Base-by-base conservation (phyloP, 192 early-diverging fungal species). In the Coemansia sp. region DNA sequence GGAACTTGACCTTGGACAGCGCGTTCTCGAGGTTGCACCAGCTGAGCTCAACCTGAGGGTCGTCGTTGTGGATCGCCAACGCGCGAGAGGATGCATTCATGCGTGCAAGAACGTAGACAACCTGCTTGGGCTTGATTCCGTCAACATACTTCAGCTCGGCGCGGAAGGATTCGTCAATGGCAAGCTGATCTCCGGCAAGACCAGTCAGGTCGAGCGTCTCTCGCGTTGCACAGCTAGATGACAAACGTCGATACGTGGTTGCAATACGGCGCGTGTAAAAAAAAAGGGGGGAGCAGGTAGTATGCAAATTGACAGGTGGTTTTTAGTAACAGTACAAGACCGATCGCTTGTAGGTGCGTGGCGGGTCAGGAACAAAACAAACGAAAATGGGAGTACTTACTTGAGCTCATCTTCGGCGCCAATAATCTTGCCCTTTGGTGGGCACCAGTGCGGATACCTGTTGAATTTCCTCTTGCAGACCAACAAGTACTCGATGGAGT, bases 101-200 rank as follows among this genome's bases (percentile, higher is more conserved):
- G 40, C 87, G 91, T n/a, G 91, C 93, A 56, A 95, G 72, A 65
- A 88, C 89, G 64, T 90, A 94, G 51, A 89, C 85, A 18, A 90
- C 90, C 67, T 88, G 82, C 80, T 95, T 95, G 33, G 92, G 92
- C 86, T 84, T 85, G 49, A 87, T 89, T 29, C 89, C 90, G 29
- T 90, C 89, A 20, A 94, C 83, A 73, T 94, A 94, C 82, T 89
- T 89, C 68, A 93, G 82, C 75, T 92, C 89, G 22, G 85, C 86
- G 38, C 85, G 85, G 76, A 93, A 94, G 7, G 77, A 81, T 48
- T 90, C 88, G 69, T 91, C 89, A 38, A 89, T 77, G 25, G 80
- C 85, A 52, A 92, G 75, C 71, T 92, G 89, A 57, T 86, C 85
- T 52, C 88, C 82, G 34, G 84, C 76, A 50, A 94, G 64, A 42